These are phyloP conservation scores for Aureobasidium sp. DNA, from an alignment of 2,329 filamentous ascomycete genomes.

Conservation along the genomic window DNA sequence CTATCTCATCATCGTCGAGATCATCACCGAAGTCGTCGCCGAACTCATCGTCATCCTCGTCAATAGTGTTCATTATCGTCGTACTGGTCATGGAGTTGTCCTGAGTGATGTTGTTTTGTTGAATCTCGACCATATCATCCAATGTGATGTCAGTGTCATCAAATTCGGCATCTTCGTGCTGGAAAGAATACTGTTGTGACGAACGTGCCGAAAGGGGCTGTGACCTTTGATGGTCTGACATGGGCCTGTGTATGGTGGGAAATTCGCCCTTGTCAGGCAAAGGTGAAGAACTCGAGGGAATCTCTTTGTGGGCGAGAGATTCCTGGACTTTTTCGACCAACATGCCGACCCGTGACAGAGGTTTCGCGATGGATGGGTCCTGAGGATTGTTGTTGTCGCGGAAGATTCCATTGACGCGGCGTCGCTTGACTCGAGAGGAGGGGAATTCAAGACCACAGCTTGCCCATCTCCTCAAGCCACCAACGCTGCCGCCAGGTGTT, in stretches of 20 bases:
- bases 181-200: constrained; percentile 9
- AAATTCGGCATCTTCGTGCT: constrained; percentile 10
- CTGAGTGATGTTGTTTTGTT: not conserved
- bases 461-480: constrained; percentile 41
- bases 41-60: constrained; percentile 35
- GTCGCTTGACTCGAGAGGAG: constrained; percentile 33
- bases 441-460: constrained; percentile 45
- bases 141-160: constrained; percentile 7
- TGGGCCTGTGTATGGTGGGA: not conserved
- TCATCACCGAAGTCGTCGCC: constrained; percentile 41
- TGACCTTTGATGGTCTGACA: not conserved
- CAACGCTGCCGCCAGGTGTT: constrained; percentile 38
- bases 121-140: not conserved
- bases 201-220: not conserved
- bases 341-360: constrained; percentile 22
- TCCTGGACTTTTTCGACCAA: constrained; percentile 40
- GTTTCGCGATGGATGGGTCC: constrained; percentile 19
- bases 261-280: constrained; percentile 29
- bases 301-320: constrained; percentile 31
- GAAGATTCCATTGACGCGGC: constrained; percentile 29
- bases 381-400: constrained; percentile 26
- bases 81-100: not conserved
- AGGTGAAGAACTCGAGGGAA: constrained; percentile 41
- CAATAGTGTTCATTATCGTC: constrained; percentile 11
- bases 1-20: constrained; percentile 47